phyloP scores from a whole-genome alignment of 2,329 filamentous ascomycete species.

The Apiospora pterosperma region DNA sequence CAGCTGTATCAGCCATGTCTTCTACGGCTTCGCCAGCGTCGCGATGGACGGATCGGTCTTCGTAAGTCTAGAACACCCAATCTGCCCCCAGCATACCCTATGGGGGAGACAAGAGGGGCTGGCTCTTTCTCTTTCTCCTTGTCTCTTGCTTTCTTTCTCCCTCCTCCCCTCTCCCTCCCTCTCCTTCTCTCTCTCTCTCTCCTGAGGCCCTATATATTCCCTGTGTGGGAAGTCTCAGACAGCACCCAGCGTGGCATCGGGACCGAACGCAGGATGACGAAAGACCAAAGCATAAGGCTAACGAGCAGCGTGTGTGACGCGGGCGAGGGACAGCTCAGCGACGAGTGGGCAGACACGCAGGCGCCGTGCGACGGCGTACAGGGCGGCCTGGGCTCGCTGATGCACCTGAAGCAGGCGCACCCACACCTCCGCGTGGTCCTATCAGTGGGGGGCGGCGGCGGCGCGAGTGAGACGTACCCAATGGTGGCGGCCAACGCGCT shows the following conservation, averaged over 20 bases:
- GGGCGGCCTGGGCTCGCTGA: conserved; percentile 71
- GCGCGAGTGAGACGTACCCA: conserved; percentile 59
- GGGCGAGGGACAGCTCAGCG: conserved; percentile 58
- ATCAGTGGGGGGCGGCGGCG: conserved; percentile 66
- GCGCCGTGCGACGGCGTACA: conserved; percentile 69
- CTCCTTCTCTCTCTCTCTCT: neutral
- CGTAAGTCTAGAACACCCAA: conserved; percentile 48
- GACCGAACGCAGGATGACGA: no score
- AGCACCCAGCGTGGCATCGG: no score
- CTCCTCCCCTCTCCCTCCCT: neutral
- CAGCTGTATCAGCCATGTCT: conserved; percentile 74
- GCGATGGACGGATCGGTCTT: conserved; percentile 70
- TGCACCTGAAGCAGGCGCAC: conserved; percentile 68
- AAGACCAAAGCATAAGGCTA: conserved; percentile 1
- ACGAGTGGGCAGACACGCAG: conserved; percentile 73
- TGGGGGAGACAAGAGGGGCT: no score
- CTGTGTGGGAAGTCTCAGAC: no score
- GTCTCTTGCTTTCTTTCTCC: neutral
- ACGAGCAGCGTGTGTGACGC: no score
- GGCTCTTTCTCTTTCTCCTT: neutral
- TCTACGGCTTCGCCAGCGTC: conserved; percentile 79
- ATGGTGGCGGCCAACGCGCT: conserved; percentile 59
- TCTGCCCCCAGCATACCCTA: neutral
- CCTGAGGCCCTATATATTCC: no score
- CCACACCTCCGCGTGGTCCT: conserved; percentile 71